Evolutionary conservation across 495 filamentous ascomycete genomes (phyloP).

Genomic region (Cudoniella acicularis): DNA sequence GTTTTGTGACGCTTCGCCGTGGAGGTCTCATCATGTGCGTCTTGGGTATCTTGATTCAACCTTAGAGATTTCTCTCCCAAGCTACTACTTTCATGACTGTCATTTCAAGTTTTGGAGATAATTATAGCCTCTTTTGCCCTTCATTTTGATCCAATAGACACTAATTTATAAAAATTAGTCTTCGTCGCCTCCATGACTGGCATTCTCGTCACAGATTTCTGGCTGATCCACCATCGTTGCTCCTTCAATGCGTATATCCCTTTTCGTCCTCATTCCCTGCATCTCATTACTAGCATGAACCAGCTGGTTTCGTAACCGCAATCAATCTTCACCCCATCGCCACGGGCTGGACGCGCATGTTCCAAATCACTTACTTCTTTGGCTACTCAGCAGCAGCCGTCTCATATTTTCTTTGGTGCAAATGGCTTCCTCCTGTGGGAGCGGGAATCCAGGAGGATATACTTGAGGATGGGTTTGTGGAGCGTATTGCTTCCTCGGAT

Average conservation of each 20-base stretch:
- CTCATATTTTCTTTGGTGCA: slow-evolving; percentile 1
- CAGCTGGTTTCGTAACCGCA: slow-evolving; percentile 8
- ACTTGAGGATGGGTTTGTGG: background rate
- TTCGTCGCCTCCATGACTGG: slow-evolving; percentile 2
- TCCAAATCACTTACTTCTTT: slow-evolving; percentile 13
- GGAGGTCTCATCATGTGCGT: slow-evolving; percentile 37
- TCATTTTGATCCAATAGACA: background rate
- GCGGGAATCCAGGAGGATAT: slow-evolving; percentile 1
- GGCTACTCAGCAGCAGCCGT: background rate
- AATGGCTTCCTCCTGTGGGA: background rate
- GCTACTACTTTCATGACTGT: slow-evolving; percentile 45
- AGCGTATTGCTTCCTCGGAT: background rate
- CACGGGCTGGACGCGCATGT: too few relatives aligned
- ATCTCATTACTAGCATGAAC: background rate
- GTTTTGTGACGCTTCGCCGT: slow-evolving; percentile 44
- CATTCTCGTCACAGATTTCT: slow-evolving; percentile 19
- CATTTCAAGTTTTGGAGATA: slow-evolving; percentile 37
- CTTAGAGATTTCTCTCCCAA: slow-evolving; percentile 46
- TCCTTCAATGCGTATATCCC: slow-evolving; percentile 12
- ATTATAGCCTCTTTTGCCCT: background rate
- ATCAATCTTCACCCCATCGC: too few relatives aligned
- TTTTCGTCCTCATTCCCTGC: background rate
- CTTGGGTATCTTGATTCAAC: slow-evolving; percentile 38
- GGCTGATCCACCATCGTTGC: slow-evolving; percentile 15
- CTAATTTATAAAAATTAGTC: background rate